phyloP scores from a whole-genome alignment of 1,284 basidiomycete genomes.

The Paramarasmius palmivorus region DNA sequence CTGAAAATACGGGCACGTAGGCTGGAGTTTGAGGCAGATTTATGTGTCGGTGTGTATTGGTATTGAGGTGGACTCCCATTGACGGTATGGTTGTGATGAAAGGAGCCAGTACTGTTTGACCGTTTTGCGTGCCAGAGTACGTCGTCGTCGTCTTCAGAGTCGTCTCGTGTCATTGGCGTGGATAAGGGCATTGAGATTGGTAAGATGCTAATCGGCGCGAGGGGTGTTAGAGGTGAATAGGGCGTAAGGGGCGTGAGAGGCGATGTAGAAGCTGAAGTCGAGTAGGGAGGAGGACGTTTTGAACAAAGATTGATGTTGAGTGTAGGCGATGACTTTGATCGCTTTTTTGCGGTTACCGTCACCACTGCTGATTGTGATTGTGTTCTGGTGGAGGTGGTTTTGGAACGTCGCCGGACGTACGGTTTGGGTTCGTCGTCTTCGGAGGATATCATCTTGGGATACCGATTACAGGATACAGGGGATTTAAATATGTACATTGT shows the following conservation, averaged over 20 bases:
- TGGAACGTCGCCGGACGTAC: not conserved
- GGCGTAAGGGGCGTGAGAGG: not conserved
- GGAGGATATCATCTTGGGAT: not conserved
- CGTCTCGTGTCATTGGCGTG: not conserved
- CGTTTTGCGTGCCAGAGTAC: constrained; percentile 1
- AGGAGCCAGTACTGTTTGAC: not conserved
- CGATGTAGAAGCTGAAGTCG: not conserved
- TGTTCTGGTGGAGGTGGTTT: not conserved
- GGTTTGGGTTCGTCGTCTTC: not conserved
- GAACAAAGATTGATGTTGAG: not conserved
- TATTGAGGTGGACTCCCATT: not conserved
- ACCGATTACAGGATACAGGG: not conserved
- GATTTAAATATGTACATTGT: not conserved
- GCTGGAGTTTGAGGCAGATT: not conserved
- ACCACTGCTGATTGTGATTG: not conserved
- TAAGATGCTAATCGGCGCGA: not conserved
- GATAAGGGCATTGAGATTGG: not conserved
- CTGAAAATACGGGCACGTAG: not conserved
- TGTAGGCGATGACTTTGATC: not conserved
- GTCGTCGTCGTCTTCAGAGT: not conserved
- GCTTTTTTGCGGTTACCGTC: not conserved
- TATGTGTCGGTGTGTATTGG: not conserved
- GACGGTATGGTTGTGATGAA: not conserved
- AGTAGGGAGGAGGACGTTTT: not conserved
- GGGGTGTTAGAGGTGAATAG: not conserved